Percentiles rank a stretch among this genome's conserved stretches.
Conservation (phyloP, 768 basidiomycete species). For the Chalciporus chontae region DNA sequence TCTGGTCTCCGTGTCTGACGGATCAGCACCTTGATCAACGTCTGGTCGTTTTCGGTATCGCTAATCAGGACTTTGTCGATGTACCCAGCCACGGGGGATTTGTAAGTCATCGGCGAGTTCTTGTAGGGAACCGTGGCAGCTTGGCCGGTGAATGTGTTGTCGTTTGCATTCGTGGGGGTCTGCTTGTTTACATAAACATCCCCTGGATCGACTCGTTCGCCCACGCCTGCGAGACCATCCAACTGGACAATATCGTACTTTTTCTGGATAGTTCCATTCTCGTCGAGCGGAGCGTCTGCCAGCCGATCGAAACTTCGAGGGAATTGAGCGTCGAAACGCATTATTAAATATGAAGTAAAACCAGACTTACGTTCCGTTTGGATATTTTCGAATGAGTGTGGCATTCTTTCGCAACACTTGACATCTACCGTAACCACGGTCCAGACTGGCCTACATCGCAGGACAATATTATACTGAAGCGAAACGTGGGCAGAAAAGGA, state of each 20-base stretch:
- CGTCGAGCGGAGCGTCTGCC: conserved; percentile 86
- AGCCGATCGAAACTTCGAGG: conserved; percentile 78
- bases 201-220: conserved; percentile 88
- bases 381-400: conserved; percentile 91
- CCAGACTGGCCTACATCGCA: conserved; percentile 73
- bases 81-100: conserved; percentile 88
- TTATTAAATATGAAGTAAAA: conserved; percentile 8
- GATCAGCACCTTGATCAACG: conserved; percentile 94
- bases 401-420: conserved; percentile 96
- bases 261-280: conserved; percentile 74
- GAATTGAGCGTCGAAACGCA: neutral
- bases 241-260: conserved; percentile 88
- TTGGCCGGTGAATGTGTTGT: conserved; percentile 84
- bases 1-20: conserved; percentile 96
- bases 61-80: conserved; percentile 98
- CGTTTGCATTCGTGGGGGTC: conserved; percentile 89
- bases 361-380: conserved; percentile 89
- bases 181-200: conserved; percentile 98
- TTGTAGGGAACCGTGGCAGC: conserved; percentile 84
- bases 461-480: conserved; percentile 4
- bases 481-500: conserved; percentile 3
- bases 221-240: conserved; percentile 93
- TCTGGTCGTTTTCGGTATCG: conserved; percentile 95
- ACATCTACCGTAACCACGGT: conserved; percentile 96
- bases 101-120: conserved; percentile 90